Evolutionary conservation across 805 yeast genomes (phyloP).

Genomic region (Wickerhamiella australiensis): DNA sequence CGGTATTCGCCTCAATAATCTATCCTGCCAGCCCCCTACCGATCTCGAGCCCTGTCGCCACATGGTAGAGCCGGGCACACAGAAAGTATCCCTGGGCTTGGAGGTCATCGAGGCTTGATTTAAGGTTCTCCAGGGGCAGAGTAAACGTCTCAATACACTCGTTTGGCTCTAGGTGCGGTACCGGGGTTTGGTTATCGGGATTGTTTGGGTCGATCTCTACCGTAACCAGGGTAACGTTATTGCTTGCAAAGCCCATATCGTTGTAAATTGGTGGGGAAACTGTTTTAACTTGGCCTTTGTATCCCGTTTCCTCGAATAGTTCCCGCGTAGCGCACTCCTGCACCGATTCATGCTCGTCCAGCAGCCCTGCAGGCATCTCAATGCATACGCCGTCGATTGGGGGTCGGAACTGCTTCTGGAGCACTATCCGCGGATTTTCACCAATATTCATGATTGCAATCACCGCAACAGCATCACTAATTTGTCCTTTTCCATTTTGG

Average conservation of each 20-base stretch:
- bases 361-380: constrained; percentile 90
- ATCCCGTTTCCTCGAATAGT: constrained; percentile 85
- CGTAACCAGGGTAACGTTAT: constrained; percentile 67
- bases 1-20: too few relatives aligned
- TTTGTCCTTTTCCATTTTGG: constrained; percentile 33
- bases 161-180: constrained; percentile 67
- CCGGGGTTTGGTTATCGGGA: constrained; percentile 54
- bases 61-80: constrained; percentile 78
- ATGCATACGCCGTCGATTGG: constrained; percentile 83
- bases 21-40: constrained; percentile 32
- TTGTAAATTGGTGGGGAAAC: constrained; percentile 43
- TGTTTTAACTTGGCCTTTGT: constrained; percentile 48
- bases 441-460: constrained; percentile 53
- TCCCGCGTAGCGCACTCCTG: constrained; percentile 79
- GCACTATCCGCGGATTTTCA: constrained; percentile 40
- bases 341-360: constrained; percentile 70
- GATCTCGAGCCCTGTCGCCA: constrained; percentile 65
- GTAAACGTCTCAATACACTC: constrained; percentile 83
- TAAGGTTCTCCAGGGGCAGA: constrained; percentile 44
- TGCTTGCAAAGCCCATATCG: constrained; percentile 85
- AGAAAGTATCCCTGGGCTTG: constrained; percentile 56
- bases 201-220: constrained; percentile 62
- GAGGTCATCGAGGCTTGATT: constrained; percentile 40
- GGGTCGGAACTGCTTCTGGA: constrained; percentile 90
- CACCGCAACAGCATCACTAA: constrained; percentile 82